These are phyloP conservation scores for Phalaenopsis equestris DNA, from an alignment of 106 monocot species.

Conservation along the genomic window DNA sequence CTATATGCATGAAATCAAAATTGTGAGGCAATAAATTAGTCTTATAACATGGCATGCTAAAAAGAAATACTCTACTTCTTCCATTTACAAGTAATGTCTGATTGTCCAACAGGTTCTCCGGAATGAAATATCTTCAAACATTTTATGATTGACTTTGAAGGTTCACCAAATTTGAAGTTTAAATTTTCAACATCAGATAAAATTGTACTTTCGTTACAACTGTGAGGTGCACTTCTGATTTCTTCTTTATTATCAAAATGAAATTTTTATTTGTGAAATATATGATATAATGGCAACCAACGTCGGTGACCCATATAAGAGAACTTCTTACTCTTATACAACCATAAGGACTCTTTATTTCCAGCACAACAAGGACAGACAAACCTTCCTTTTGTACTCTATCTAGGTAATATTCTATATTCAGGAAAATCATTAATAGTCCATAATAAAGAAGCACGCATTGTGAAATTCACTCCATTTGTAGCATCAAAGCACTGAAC, in stretches of 20 bases:
- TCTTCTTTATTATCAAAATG: too few relatives aligned
- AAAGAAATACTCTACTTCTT: neutral
- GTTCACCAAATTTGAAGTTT: neutral
- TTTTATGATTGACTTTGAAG: neutral
- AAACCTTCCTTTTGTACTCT: neutral
- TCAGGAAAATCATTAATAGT: constrained; percentile 6
- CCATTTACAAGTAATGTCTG: neutral
- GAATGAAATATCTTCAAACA: neutral
- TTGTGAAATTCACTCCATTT: neutral
- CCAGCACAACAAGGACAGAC: neutral
- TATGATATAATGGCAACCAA: neutral
- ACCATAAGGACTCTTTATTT: neutral
- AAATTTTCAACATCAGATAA: neutral
- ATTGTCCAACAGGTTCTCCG: too few relatives aligned
- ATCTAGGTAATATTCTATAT: too few relatives aligned
- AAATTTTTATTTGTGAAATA: neutral
- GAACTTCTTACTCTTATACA: neutral
- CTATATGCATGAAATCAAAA: constrained; percentile 13
- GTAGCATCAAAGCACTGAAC: neutral
- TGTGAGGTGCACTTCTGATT: too few relatives aligned
- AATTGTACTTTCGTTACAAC: fast-evolving
- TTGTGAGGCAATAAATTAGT: constrained; percentile 6
- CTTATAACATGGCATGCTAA: neutral
- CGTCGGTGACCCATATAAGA: neutral
- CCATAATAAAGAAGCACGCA: neutral